Conservation (phyloP, 805 yeast genomes). For the Pichia rugopelliculosa region DNA sequence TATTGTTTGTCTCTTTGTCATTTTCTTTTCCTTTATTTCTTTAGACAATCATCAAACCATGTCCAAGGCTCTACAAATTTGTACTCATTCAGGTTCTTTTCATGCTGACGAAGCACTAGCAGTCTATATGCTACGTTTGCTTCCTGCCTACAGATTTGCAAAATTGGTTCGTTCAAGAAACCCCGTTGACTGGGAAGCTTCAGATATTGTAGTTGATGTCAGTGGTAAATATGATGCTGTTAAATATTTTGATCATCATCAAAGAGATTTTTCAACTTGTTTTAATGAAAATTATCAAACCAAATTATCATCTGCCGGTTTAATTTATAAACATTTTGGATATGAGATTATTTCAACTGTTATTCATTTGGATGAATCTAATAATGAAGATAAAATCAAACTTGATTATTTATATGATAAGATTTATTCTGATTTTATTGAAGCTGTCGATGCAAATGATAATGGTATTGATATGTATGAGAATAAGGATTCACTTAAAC, state of each 20-base stretch:
- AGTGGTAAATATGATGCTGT: slow-evolving; percentile 82
- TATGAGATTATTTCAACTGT: slow-evolving; percentile 54
- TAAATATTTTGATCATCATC: slow-evolving; percentile 93
- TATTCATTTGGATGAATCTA: slow-evolving; percentile 32
- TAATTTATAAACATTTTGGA: slow-evolving; percentile 83
- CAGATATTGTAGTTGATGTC: slow-evolving; percentile 94
- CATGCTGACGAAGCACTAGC: slow-evolving; percentile 98
- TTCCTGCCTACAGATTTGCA: slow-evolving; percentile 64
- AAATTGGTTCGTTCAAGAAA: slow-evolving; percentile 77
- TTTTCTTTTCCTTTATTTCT: neutral
- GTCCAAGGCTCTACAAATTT: slow-evolving; percentile 44
- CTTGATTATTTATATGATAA: slow-evolving; percentile 62
- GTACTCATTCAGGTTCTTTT: slow-evolving; percentile 90
- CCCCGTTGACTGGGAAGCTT: slow-evolving; percentile 70
- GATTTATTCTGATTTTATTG: slow-evolving; percentile 81
- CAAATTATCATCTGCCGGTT: slow-evolving; percentile 88
- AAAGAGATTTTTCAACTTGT: slow-evolving; percentile 77
- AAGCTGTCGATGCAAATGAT: slow-evolving; percentile 92
- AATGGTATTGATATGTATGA: slow-evolving; percentile 79
- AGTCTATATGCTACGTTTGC: slow-evolving; percentile 68
- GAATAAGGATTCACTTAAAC: slow-evolving; percentile 40
- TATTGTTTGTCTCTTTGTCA: no score
- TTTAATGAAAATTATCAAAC: slow-evolving; percentile 61
- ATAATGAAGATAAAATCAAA: slow-evolving; percentile 24
- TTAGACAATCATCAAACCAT: neutral